These are phyloP conservation scores for Suillus subaureus DNA, from an alignment of 768 basidiomycete genomes.

Conservation along the genomic window DNA sequence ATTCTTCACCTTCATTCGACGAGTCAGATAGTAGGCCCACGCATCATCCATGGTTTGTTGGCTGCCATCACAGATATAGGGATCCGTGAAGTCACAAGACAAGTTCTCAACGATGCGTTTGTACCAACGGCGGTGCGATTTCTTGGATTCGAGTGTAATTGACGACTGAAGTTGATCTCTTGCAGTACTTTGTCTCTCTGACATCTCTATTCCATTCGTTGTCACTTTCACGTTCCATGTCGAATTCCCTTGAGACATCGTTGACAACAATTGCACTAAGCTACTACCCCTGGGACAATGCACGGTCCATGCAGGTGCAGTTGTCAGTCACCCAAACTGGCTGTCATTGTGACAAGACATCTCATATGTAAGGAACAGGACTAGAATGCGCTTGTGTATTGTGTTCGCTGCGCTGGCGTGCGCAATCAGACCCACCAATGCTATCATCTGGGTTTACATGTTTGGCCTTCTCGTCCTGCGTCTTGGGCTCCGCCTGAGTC, in stretches of 20 bases:
- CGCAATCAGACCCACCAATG: conserved; percentile 85
- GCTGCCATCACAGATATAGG: conserved; percentile 84
- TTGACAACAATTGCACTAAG: conserved; percentile 77
- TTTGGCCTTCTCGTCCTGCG: conserved; percentile 60
- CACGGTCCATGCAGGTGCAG: conserved; percentile 29
- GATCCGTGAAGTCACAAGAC: conserved; percentile 60
- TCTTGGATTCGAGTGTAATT: background rate
- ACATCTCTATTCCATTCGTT: conserved; percentile 88
- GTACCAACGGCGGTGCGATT: conserved; percentile 63
- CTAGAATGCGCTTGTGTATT: conserved; percentile 38
- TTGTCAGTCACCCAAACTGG: conserved; percentile 21
- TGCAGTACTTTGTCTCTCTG: conserved; percentile 76
- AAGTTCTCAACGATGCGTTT: conserved; percentile 59
- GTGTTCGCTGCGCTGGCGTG: conserved; percentile 76
- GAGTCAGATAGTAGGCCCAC: conserved; percentile 70
- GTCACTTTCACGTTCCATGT: conserved; percentile 83
- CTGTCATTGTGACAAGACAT: conserved; percentile 20
- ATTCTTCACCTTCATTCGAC: conserved; percentile 7
- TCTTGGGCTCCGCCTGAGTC: conserved; percentile 37
- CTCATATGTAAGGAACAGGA: conserved; percentile 37
- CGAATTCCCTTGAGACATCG: conserved; percentile 91
- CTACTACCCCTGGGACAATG: conserved; percentile 72
- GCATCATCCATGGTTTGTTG: conserved; percentile 70
- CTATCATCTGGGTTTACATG: conserved; percentile 81
- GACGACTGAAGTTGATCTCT: conserved; percentile 4